Percentiles rank a stretch among this genome's conserved stretches.
Conservation (phyloP, 768 basidiomycete species). For the Albatrellus ellisii region DNA sequence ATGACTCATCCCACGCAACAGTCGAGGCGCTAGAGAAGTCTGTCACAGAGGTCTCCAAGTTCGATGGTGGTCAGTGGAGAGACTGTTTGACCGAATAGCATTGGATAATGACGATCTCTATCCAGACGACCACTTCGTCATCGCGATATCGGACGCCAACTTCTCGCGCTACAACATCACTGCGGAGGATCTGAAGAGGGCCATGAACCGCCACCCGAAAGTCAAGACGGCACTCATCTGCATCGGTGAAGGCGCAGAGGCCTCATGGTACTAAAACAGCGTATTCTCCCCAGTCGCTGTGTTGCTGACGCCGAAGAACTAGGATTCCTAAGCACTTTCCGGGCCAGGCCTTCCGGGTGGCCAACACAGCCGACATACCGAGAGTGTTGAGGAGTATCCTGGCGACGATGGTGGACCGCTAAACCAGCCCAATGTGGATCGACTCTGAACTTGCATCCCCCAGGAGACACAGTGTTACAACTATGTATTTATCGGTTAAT, state of each 20-base stretch:
- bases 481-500: too few species aligned
- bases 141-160: conserved; percentile 61
- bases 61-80: conserved; percentile 36
- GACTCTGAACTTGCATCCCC: too few species aligned
- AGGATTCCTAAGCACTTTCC: conserved; percentile 55
- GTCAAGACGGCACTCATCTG: conserved; percentile 57
- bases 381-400: conserved; percentile 49
- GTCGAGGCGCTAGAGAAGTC: conserved; percentile 57
- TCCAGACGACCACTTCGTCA: conserved; percentile 58
- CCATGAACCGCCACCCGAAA: conserved; percentile 47
- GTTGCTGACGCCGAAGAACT: not conserved
- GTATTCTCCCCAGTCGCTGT: not conserved
- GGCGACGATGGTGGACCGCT: conserved; percentile 19
- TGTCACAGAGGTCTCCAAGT: conserved; percentile 45
- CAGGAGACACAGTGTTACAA: too few species aligned
- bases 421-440: too few species aligned
- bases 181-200: conserved; percentile 39
- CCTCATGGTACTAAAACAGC: conserved; percentile 33
- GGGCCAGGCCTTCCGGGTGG: conserved; percentile 44
- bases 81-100: not conserved
- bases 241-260: conserved; percentile 58
- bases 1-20: conserved; percentile 15
- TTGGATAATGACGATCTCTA: not conserved
- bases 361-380: conserved; percentile 51
- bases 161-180: conserved; percentile 51